These are phyloP conservation scores for Capronia coronata DNA, from an alignment of 2,329 filamentous ascomycete genomes.

Conservation along the genomic window DNA sequence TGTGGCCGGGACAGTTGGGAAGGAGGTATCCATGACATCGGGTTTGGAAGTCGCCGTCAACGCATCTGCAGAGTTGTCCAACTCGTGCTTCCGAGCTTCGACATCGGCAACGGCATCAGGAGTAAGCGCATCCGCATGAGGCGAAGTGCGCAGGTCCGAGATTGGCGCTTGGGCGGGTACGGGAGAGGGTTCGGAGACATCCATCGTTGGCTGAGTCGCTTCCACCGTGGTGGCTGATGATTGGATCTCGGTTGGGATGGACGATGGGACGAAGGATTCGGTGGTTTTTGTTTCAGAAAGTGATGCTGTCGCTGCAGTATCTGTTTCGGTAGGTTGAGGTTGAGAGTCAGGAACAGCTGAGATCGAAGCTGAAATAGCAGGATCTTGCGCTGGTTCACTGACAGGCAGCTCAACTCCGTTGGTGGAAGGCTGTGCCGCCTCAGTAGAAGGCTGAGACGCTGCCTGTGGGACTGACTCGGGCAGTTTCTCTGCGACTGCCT, in stretches of 20 bases:
- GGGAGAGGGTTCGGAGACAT: conserved; percentile 15
- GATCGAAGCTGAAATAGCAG: neutral
- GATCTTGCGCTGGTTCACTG: conserved; percentile 1
- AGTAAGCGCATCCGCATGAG: conserved; percentile 24
- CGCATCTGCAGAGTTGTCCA: conserved; percentile 25
- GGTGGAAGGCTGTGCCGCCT: neutral
- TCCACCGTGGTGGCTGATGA: conserved; percentile 16
- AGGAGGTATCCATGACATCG: conserved; percentile 6
- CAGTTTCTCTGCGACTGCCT: conserved; percentile 8
- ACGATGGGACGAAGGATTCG: conserved; percentile 23
- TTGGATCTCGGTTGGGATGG: conserved; percentile 20
- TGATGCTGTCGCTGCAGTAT: conserved; percentile 9
- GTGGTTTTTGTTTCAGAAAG: conserved; percentile 9
- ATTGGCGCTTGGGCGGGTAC: conserved; percentile 24
- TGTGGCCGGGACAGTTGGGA: neutral
- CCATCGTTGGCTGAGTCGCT: conserved; percentile 12
- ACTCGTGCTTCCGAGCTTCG: conserved; percentile 28
- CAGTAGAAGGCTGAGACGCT: neutral
- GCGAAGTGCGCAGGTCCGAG: conserved; percentile 29
- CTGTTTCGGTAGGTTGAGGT: conserved; percentile 11
- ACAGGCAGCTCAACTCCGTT: neutral
- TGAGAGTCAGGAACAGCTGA: conserved; percentile 18
- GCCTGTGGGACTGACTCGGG: conserved; percentile 7
- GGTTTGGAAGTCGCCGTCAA: conserved; percentile 5
- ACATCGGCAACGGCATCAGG: conserved; percentile 23